Percentiles rank a stretch among this genome's conserved stretches.
Evolutionary conservation across 2,329 filamentous ascomycete genomes (phyloP).

Genomic region (Diplodia seriata): DNA sequence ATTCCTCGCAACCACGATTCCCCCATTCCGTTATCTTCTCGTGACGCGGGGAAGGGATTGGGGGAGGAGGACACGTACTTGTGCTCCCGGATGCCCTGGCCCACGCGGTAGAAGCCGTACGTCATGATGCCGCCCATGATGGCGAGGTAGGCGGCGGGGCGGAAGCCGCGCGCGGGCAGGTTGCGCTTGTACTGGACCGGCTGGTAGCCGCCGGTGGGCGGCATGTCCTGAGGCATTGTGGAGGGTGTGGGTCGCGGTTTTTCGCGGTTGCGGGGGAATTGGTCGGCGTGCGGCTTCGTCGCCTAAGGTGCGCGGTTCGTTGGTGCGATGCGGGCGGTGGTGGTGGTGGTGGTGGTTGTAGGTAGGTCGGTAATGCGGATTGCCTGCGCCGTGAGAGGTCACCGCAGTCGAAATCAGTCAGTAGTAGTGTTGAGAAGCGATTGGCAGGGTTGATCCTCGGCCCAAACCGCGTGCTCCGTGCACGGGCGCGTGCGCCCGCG

Average conservation of each 20-base stretch:
- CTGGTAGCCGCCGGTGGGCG: conserved; percentile 91
- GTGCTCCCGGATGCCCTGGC: conserved; percentile 84
- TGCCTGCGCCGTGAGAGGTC: conserved; percentile 27
- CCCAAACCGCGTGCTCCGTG: no score
- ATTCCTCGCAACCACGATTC: neutral
- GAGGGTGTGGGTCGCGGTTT: no score
- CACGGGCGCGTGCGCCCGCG: no score
- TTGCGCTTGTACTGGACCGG: conserved; percentile 99
- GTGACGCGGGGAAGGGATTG: neutral
- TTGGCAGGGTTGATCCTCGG: no score
- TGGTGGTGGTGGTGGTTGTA: conserved; percentile 3
- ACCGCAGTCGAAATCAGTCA: no score
- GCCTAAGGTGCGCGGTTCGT: conserved; percentile 7
- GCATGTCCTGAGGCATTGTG: conserved; percentile 97
- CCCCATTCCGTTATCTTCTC: no score
- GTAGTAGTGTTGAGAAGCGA: no score
- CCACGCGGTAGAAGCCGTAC: conserved; percentile 89
- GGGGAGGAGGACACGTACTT: conserved; percentile 67
- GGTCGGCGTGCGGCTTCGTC: conserved; percentile 26
- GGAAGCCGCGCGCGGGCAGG: conserved; percentile 88
- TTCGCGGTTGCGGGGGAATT: neutral
- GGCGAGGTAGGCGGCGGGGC: conserved; percentile 77
- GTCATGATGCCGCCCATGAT: conserved; percentile 80
- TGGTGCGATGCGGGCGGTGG: neutral
- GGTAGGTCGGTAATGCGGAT: conserved; percentile 15